Percentiles rank a stretch among this genome's conserved stretches.
Evolutionary conservation across 164 flowering plant species (phyloP).

Genomic region (Echeveria elegans): DNA sequence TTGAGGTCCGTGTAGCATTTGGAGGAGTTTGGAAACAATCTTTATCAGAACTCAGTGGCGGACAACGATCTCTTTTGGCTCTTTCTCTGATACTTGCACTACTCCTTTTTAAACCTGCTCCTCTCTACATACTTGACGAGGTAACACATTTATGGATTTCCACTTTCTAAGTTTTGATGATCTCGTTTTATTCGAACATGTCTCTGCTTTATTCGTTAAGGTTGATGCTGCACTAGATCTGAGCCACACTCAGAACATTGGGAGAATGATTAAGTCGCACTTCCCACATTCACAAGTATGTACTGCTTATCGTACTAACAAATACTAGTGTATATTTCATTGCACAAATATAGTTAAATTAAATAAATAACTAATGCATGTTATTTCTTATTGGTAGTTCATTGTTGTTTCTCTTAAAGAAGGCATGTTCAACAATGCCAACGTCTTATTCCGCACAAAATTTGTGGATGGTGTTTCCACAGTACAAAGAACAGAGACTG

Average conservation of each 20-base stretch:
- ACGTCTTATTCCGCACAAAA: slow-evolving; percentile 92
- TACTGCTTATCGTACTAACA: neutral
- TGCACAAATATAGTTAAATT: neutral
- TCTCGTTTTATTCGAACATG: neutral
- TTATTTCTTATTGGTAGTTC: slow-evolving; percentile 43
- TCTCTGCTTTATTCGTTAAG: slow-evolving; percentile 21
- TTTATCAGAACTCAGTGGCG: slow-evolving; percentile 95
- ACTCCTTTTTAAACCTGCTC: slow-evolving; percentile 98
- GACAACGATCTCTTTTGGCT: slow-evolving; percentile 91
- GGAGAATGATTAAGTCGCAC: slow-evolving; percentile 95
- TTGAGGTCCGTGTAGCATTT: slow-evolving; percentile 97
- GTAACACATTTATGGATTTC: slow-evolving; percentile 21
- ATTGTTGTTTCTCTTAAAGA: slow-evolving; percentile 95
- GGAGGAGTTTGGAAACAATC: slow-evolving; percentile 99
- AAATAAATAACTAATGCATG: neutral
- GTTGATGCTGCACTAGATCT: slow-evolving; percentile 99
- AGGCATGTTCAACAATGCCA: slow-evolving; percentile 99
- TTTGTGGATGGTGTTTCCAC: slow-evolving; percentile 99
- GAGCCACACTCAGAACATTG: slow-evolving; percentile 98
- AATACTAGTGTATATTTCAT: neutral
- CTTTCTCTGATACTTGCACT: slow-evolving; percentile 87
- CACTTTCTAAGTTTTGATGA: neutral
- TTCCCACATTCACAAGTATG: slow-evolving; percentile 97
- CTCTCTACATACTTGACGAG: slow-evolving; percentile 96
- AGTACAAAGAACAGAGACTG: slow-evolving; percentile 81